Evolutionary conservation across 2,329 filamentous ascomycete species (phyloP).

Genomic region (Phialophora tarda): DNA sequence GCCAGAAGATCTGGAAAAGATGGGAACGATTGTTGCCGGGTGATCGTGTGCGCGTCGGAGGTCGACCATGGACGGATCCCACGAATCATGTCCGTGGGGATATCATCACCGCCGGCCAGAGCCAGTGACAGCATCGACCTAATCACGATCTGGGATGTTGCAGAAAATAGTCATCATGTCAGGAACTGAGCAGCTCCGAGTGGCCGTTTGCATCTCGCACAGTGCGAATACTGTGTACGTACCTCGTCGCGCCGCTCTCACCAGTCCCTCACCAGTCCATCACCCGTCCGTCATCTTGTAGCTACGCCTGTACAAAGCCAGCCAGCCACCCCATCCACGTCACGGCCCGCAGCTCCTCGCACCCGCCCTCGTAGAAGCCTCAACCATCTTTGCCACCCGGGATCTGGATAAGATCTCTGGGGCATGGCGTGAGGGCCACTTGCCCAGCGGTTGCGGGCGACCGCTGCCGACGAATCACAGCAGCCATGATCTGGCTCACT

Average conservation of each 20-base stretch:
- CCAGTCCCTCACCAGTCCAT: background rate
- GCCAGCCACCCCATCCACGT: conserved; percentile 17
- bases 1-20: conserved; percentile 12
- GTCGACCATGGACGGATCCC: conserved; percentile 20
- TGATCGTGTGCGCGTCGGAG: conserved; percentile 20
- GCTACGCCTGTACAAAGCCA: background rate
- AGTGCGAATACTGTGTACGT: no score
- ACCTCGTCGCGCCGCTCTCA: background rate
- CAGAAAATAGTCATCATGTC: conserved; percentile 16
- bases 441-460: conserved; percentile 11
- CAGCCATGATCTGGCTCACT: conserved; percentile 28
- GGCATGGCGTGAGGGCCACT: conserved; percentile 14
- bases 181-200: conserved; percentile 15
- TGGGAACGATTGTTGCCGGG: background rate
- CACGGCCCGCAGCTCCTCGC: conserved; percentile 1
- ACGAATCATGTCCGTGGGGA: conserved; percentile 14
- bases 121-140: conserved; percentile 6
- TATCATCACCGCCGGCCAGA: conserved; percentile 10
- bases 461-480: conserved; percentile 7
- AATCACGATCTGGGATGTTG: conserved; percentile 12
- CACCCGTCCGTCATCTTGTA: background rate
- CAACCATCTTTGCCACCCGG: conserved; percentile 18
- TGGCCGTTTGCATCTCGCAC: conserved; percentile 2
- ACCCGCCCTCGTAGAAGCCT: background rate
- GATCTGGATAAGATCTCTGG: conserved; percentile 15